Evolutionary conservation across 371 early-diverging fungal genomes (phyloP), one percentile per base, ranked within the genome.

Genomic region (Coemansia sp.): DNA sequence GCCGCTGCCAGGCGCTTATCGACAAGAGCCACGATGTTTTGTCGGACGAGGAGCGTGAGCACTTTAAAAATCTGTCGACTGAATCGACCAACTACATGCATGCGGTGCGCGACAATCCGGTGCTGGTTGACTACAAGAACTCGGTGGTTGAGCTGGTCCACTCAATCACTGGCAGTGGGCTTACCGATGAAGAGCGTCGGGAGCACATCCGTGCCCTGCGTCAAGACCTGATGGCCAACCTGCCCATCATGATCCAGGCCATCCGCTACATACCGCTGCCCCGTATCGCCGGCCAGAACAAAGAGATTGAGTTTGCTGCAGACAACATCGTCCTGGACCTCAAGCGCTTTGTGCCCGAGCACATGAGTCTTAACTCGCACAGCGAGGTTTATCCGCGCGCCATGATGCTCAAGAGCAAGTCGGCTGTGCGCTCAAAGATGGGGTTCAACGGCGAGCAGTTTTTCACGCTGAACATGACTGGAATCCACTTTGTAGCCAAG

Each of bases 291-390:
- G 69, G 71, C 39, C 61, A 58, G 59, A 75, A 75, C 64, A 61
- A 65, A 44, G 57, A 79, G 15, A 28, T 66, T 21, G 79, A 79
- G 69, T 79, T 70, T 68, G 79, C 79, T 9, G 69, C 71, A 2
- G 79, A 79, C 65, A 79, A 79, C 56, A 59, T 76, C n/a, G 77
- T 79, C 15, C 58, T 79, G 36, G 77, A 76, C n/a, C 65, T 79
- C 26, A 66, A 76, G 64, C 61, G 54, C 58, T 75, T 79, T 63
- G 58, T 79, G 21, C 79, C 79, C 49, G 64, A 76, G 57, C 68
- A 69, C 59, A 70, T 74, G 32, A 69, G 67, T 66, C 52, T 79
- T n/a, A 69, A 67, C 51, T 32, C 58, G 8, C 77, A 67, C 53
- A 75, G 56, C 49, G 74, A 79, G 58, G 41, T 71, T 11, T 71